Conservation (phyloP, 73 alveolate genomes). For the Paramecium pentaurelia region DNA sequence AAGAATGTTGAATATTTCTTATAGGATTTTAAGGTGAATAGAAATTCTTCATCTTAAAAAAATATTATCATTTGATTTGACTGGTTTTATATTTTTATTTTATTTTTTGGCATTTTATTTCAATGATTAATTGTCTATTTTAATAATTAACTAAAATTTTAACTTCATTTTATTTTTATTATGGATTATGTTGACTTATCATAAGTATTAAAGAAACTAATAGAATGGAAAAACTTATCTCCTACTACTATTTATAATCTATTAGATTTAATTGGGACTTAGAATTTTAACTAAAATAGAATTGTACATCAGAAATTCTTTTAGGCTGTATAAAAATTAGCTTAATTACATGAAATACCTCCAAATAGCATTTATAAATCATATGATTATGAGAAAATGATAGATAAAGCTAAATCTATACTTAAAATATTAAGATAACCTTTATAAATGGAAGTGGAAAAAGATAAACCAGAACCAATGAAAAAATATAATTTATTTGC, state of each 20-base stretch:
- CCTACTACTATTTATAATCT: neutral
- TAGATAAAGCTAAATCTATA: neutral
- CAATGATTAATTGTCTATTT: neutral
- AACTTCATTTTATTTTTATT: neutral
- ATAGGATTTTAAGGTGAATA: neutral
- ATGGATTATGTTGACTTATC: neutral
- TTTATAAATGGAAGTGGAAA: neutral
- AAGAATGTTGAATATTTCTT: constrained; percentile 6
- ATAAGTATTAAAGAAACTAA: neutral
- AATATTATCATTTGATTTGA: neutral
- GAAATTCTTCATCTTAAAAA: neutral
- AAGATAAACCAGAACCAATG: neutral
- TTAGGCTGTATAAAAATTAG: neutral
- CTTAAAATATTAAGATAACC: neutral
- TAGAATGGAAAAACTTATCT: neutral
- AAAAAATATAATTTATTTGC: neutral
- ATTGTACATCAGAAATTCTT: neutral
- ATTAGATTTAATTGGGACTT: neutral
- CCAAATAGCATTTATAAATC: neutral
- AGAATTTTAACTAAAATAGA: neutral
- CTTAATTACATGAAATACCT: neutral
- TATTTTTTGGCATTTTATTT: neutral
- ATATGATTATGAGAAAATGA: neutral
- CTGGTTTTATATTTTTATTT: neutral
- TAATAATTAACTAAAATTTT: neutral